A percentile compares a stretch with the other conserved stretches of the same genome.
Evolutionary conservation across 2,329 filamentous ascomycete genomes (phyloP).

Genomic region (Penicillium sp.): DNA sequence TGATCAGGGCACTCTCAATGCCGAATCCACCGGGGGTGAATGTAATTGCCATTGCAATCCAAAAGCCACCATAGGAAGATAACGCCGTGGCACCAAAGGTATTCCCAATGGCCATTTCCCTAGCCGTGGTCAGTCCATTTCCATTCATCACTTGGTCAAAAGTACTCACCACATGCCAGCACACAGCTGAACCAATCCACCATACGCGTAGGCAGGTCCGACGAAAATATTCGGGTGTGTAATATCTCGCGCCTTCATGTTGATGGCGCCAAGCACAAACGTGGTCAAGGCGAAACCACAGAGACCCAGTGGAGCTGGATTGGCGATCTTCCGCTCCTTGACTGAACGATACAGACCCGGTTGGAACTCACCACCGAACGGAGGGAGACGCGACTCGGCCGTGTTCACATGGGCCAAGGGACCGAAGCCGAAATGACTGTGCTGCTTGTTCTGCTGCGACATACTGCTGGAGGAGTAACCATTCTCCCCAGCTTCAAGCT

Average conservation of each 20-base stretch:
- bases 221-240: constrained; percentile 58
- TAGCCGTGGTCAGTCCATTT: constrained; percentile 26
- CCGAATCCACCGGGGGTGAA: constrained; percentile 59
- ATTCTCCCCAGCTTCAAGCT: constrained; percentile 4
- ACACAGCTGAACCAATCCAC: constrained; percentile 65
- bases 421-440: constrained; percentile 27
- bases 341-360: constrained; percentile 57
- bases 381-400: constrained; percentile 40
- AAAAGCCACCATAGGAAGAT: constrained; percentile 72
- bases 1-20: constrained; percentile 47
- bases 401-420: constrained; percentile 43
- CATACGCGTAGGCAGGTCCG: constrained; percentile 62
- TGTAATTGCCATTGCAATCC: constrained; percentile 65
- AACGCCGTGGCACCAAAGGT: constrained; percentile 72
- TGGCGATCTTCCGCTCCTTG: constrained; percentile 60
- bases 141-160: background rate
- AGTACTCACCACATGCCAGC: constrained; percentile 69
- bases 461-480: constrained; percentile 1
- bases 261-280: constrained; percentile 65
- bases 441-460: too few relatives aligned
- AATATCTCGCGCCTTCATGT: constrained; percentile 57
- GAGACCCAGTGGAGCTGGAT: constrained; percentile 67
- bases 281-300: constrained; percentile 70
- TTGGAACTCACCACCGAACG: constrained; percentile 63
- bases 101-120: constrained; percentile 74